Evolutionary conservation across 2,329 filamentous ascomycete genomes (phyloP).

Genomic region (Xylariaceae sp.): DNA sequence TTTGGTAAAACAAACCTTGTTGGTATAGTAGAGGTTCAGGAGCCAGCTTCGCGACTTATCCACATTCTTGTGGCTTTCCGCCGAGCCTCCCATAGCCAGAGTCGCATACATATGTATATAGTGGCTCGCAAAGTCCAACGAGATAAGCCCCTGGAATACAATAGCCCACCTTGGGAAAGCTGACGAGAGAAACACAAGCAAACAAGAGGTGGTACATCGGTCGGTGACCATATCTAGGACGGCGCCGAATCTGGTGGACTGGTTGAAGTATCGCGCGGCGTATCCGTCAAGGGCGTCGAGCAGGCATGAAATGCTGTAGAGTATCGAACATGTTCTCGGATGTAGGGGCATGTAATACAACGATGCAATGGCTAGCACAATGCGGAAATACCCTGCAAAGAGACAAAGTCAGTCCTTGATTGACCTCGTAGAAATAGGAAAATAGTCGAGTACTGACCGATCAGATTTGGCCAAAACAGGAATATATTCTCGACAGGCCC

Average conservation of each 20-base stretch:
- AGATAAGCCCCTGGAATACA: constrained; percentile 91
- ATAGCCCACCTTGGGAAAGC: constrained; percentile 95
- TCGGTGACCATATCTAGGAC: constrained; percentile 99
- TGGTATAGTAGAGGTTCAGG: constrained; percentile 95
- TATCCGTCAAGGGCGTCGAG: constrained; percentile 95
- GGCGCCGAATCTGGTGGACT: constrained; percentile 94
- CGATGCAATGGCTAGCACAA: constrained; percentile 84
- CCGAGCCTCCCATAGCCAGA: constrained; percentile 81
- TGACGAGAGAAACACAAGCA: constrained; percentile 92
- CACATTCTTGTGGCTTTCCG: constrained; percentile 90
- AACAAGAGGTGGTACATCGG: constrained; percentile 92
- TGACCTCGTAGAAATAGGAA: background rate
- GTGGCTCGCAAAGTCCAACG: constrained; percentile 91
- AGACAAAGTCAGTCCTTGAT: constrained; percentile 10
- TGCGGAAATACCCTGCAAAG: constrained; percentile 73
- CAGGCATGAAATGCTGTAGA: constrained; percentile 93
- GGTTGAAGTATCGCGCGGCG: constrained; percentile 86
- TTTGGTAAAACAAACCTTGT: constrained; percentile 71
- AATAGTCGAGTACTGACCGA: constrained; percentile 62
- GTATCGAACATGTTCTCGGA: constrained; percentile 88
- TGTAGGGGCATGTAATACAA: constrained; percentile 99
- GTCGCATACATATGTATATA: constrained; percentile 99
- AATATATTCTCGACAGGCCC: constrained; percentile 75
- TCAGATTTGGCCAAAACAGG: constrained; percentile 81
- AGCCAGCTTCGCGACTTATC: constrained; percentile 87